Base-by-base conservation (phyloP, 306 rosid genomes). In the Coriaria nepalensis region DNA sequence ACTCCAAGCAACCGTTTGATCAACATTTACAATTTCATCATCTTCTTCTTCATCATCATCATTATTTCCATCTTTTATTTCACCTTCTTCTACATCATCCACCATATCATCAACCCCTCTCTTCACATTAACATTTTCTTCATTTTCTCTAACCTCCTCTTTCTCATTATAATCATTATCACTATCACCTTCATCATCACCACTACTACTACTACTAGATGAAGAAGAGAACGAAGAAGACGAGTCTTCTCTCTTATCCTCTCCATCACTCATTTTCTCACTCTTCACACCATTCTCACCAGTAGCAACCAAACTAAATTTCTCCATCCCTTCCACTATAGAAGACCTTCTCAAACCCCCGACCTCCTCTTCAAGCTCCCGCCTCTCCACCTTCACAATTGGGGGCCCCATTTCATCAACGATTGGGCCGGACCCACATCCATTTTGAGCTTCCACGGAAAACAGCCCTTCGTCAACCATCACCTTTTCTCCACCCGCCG, bases 11-110 rank as follows among this genome's bases (percentile, higher is more conserved):
- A 58, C 59, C 59, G 35, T 49, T 4, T 38, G 62, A 13, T 45
- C 64, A 6, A 9, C 60, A 8, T 38, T 20, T 20, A 20, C 29
- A 20, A 20, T 20, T 3, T 20, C 63, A 13, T 40, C 72, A 9
- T 56, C 50, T 35, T 35, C 60, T 15, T 43, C 60, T 8, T 37
- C 48, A 33, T 11, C 48, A 12, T 8, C 13, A 13, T 15, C 38
- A 14, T 42, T 45, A 4, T 40, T 40, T 42, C 14, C 73, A 62
- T 66, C 83, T 55, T 67, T 63, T 67, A 78, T 64, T 71, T 83
- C 88, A 9, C 93, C 96, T 57, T 82, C 96, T 67, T 82, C 94
- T 60, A 75, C 52, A 36, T 81, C 84, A 42, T 50, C 61, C 8
- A 5, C 45, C 68, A 36, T 45, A 0, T 47, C 33, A 2, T 9